Percentiles rank a stretch among this genome's conserved stretches.
Evolutionary conservation across 2,329 filamentous ascomycete species (phyloP).

Genomic region (Penicillium expansum): DNA sequence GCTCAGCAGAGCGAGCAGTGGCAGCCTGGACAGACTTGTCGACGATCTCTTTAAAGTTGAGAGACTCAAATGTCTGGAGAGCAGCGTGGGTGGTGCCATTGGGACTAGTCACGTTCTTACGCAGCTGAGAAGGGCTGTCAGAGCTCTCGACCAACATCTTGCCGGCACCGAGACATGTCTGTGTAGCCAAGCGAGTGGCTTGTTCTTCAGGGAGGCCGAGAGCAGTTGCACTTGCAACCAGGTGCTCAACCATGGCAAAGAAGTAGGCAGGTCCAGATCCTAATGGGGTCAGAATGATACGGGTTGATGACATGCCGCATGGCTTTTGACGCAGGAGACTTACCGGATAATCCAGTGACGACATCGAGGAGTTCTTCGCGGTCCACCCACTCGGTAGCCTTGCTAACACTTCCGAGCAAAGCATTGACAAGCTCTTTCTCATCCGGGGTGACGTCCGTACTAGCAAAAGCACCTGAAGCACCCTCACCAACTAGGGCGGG

Average conservation of each 20-base stretch:
- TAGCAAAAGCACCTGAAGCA: conserved; percentile 31
- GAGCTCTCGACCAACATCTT: conserved; percentile 35
- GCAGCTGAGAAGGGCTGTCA: conserved; percentile 32
- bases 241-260: conserved; percentile 39
- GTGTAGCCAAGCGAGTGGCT: conserved; percentile 33
- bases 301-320: neutral
- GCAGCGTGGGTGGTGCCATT: conserved; percentile 37
- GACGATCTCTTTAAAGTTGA: conserved; percentile 31
- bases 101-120: conserved; percentile 38
- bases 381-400: conserved; percentile 37
- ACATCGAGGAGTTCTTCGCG: conserved; percentile 35
- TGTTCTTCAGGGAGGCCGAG: conserved; percentile 34
- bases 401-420: conserved; percentile 31
- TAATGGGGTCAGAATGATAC: conserved; percentile 11
- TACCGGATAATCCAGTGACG: conserved; percentile 38
- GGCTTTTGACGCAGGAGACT: conserved; percentile 4
- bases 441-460: conserved; percentile 24
- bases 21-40: conserved; percentile 35
- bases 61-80: conserved; percentile 31
- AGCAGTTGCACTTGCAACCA: conserved; percentile 33
- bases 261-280: conserved; percentile 39
- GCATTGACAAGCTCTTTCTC: conserved; percentile 34
- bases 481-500: conserved; percentile 35
- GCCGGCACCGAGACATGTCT: conserved; percentile 37
- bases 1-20: conserved; percentile 31